Percentiles rank a stretch among this genome's conserved stretches.
phyloP scores from a whole-genome alignment of 805 yeast genomes.

The Starmerella lactis-condensi region DNA sequence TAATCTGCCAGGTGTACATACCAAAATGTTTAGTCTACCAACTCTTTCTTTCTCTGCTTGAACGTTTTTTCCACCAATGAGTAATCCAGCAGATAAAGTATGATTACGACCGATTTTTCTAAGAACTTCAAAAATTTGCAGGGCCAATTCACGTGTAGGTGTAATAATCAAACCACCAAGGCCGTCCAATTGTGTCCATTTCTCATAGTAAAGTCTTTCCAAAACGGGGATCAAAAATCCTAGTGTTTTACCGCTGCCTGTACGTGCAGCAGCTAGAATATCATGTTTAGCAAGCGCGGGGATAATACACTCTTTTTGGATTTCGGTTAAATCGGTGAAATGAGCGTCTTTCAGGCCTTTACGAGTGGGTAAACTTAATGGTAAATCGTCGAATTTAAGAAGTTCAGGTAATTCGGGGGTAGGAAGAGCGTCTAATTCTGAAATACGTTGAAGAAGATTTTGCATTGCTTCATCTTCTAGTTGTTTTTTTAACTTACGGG shows the following conservation, averaged over 20 bases:
- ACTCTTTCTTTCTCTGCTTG: constrained; percentile 66
- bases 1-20: constrained; percentile 83
- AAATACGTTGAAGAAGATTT: constrained; percentile 7
- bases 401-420: constrained; percentile 17
- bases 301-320: constrained; percentile 66
- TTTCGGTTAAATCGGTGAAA: constrained; percentile 64
- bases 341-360: constrained; percentile 65
- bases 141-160: constrained; percentile 81
- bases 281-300: constrained; percentile 59
- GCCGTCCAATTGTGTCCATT: constrained; percentile 72
- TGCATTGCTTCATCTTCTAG: constrained; percentile 7
- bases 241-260: constrained; percentile 81
- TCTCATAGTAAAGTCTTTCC: constrained; percentile 38
- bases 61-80: constrained; percentile 85
- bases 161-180: constrained; percentile 77
- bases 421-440: constrained; percentile 1
- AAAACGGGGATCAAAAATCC: constrained; percentile 71
- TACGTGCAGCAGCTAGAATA: constrained; percentile 70
- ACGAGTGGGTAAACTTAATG: constrained; percentile 44
- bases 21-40: constrained; percentile 56
- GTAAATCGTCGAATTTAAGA: constrained; percentile 55
- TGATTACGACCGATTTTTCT: constrained; percentile 61
- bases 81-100: constrained; percentile 70
- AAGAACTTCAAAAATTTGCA: constrained; percentile 76
- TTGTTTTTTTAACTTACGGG: constrained; percentile 4